Evolutionary conservation across 768 basidiomycete genomes (phyloP), one percentile per base, ranked within the genome.

Genomic region (Lactarius indigo): DNA sequence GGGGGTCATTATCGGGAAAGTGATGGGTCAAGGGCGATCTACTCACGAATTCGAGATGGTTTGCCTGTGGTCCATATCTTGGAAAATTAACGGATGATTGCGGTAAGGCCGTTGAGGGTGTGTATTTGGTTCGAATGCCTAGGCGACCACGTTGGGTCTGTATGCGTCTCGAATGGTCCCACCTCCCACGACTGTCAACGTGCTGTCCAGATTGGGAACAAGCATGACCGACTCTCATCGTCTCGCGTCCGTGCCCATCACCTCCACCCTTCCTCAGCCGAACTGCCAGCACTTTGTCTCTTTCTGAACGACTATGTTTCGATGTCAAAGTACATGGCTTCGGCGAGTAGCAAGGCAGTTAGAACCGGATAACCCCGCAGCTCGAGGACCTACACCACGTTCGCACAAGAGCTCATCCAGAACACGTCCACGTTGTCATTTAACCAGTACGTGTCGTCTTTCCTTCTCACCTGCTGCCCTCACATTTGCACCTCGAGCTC

Each of bases 351-450:
- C 13, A 37, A 37, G 37, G 37, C 4, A 37, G 13, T 37, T 13
- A 13, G 17, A 41, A 20, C 57, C 65, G 5, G 12, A 44, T 52
- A 20, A 92, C 96, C 73, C 81, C 97, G 66, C 88, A 88, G 70
- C 84, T 98, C 58, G 87, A 91, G 23, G 85, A 83, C 61, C 79
- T 98, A 91, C 72, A 90, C 94, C 76, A 98, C 95, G 0, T 98
- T 98, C 70, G 94, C 95, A 0, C 78, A 98, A 18, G 96, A 98
- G 77, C 79, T 98, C 61, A 93, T 98, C 42, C 96, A 99, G 78
- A 98, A 95, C 72, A 92, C 97, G 2, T 78, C 98, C 60, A 95
- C 92, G 96, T 74, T 95, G 95, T 72, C 88, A 94, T 69, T 83
- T 93, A 0, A 95, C 95, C 75, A 84, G 90, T 59, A 85, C 89